A percentile compares a stretch with the other conserved stretches of the same genome.
phyloP scores from a whole-genome alignment of 1,139 yeast genomes.

The Ogataea hybrid region DNA sequence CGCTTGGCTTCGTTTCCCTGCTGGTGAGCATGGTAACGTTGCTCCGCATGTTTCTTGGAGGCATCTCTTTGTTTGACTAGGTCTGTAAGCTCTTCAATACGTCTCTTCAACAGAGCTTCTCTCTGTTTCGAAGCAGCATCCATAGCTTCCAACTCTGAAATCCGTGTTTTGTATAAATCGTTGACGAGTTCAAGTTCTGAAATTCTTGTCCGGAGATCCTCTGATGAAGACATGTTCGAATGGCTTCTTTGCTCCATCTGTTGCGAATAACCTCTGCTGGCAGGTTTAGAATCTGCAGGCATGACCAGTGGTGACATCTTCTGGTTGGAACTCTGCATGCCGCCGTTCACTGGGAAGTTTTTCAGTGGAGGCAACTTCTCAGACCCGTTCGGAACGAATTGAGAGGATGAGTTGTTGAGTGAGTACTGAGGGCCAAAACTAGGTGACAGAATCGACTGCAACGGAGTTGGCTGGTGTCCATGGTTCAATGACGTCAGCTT shows the following conservation, averaged over 20 bases:
- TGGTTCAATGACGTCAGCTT: slow-evolving; percentile 16
- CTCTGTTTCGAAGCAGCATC: slow-evolving; percentile 59
- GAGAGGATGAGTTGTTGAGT: slow-evolving; percentile 19
- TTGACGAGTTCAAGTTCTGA: slow-evolving; percentile 90
- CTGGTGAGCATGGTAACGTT: slow-evolving; percentile 9
- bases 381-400: slow-evolving; percentile 13
- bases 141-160: slow-evolving; percentile 74
- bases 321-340: slow-evolving; percentile 2
- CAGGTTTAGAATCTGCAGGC: slow-evolving; percentile 14
- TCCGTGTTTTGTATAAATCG: slow-evolving; percentile 78
- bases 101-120: slow-evolving; percentile 46
- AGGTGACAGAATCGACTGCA: slow-evolving; percentile 34
- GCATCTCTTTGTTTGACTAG: slow-evolving; percentile 11
- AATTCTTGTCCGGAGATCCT: slow-evolving; percentile 66
- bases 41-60: slow-evolving; percentile 10
- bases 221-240: slow-evolving; percentile 30
- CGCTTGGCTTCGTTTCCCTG: slow-evolving; percentile 20
- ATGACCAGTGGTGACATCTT: slow-evolving; percentile 16
- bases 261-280: background rate
- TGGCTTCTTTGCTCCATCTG: slow-evolving; percentile 36
- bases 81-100: slow-evolving; percentile 44
- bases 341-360: slow-evolving; percentile 7
- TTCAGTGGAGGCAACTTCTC: slow-evolving; percentile 25
- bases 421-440: slow-evolving; percentile 47
- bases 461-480: slow-evolving; percentile 21